Conservation (phyloP, 2,329 filamentous ascomycete species). For the Alternaria burnsii region DNA sequence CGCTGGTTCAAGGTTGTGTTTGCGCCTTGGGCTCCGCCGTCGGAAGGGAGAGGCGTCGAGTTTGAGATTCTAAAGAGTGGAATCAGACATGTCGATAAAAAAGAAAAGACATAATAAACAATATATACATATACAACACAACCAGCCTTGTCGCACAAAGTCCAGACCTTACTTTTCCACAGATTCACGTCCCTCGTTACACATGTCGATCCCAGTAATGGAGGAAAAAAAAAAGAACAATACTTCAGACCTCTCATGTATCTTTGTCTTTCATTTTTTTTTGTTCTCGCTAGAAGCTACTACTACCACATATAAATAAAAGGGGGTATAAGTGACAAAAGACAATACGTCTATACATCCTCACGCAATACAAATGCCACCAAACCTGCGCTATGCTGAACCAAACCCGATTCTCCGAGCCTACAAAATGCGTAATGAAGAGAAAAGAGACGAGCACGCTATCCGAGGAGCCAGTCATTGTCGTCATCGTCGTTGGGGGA, state of each 20-base stretch:
- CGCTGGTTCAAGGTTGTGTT: slow-evolving; percentile 91
- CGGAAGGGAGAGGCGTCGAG: slow-evolving; percentile 65
- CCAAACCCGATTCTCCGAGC: slow-evolving; percentile 16
- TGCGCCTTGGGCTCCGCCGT: slow-evolving; percentile 74
- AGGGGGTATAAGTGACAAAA: slow-evolving; percentile 24
- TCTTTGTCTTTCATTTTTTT: background rate
- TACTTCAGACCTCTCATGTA: background rate
- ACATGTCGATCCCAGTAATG: background rate
- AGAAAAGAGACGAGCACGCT: slow-evolving; percentile 16
- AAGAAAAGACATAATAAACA: slow-evolving; percentile 4
- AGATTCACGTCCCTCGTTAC: too few relatives aligned
- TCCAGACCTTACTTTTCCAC: too few relatives aligned
- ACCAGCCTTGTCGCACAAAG: too few relatives aligned
- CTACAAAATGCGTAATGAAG: slow-evolving; percentile 16
- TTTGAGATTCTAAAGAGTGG: slow-evolving; percentile 69
- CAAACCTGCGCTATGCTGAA: slow-evolving; percentile 21
- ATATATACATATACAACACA: background rate
- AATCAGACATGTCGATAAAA: slow-evolving; percentile 35
- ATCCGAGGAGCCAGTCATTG: slow-evolving; percentile 1
- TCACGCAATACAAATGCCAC: slow-evolving; percentile 23
- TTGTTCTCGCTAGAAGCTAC: background rate
- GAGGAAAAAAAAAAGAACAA: too few relatives aligned
- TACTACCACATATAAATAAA: slow-evolving; percentile 16
- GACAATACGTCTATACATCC: slow-evolving; percentile 18
- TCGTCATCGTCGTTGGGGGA: too few relatives aligned